These are phyloP conservation scores for Aspergillus proliferans DNA, from an alignment of 2,329 filamentous ascomycete genomes.

Conservation along the genomic window DNA sequence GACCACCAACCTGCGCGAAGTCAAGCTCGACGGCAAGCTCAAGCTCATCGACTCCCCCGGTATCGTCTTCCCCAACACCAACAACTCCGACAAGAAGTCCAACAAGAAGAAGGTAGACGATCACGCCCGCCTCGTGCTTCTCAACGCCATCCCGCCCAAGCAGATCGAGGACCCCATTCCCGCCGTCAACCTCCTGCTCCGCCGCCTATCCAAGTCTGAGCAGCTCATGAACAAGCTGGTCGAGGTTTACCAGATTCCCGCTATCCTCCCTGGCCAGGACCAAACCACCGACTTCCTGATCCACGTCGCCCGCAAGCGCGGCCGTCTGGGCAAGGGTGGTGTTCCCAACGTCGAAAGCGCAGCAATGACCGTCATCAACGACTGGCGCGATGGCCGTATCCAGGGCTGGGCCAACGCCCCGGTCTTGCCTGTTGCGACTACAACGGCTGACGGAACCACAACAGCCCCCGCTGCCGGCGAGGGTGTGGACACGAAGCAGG, in stretches of 20 bases:
- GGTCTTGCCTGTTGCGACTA: conserved; percentile 48
- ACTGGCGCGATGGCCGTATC: conserved; percentile 92
- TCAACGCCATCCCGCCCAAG: conserved; percentile 89
- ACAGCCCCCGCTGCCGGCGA: conserved; percentile 26
- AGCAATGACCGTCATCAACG: conserved; percentile 88
- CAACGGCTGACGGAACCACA: conserved; percentile 29
- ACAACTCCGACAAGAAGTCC: conserved; percentile 51
- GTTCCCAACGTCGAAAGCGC: conserved; percentile 82
- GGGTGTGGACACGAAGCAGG: conserved; percentile 66
- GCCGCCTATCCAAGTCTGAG: conserved; percentile 66
- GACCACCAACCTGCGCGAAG: conserved; percentile 77
- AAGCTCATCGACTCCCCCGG: conserved; percentile 90
- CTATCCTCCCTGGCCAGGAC: conserved; percentile 66
- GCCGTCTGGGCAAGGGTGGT: conserved; percentile 79
- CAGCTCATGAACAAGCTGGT: conserved; percentile 73
- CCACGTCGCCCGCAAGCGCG: conserved; percentile 89
- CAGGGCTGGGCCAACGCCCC: conserved; percentile 86
- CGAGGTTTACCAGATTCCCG: conserved; percentile 75
- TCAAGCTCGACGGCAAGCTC: conserved; percentile 92
- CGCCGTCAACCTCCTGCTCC: conserved; percentile 76
- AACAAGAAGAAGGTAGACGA: conserved; percentile 63
- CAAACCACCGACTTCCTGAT: conserved; percentile 84
- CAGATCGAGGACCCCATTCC: conserved; percentile 90
- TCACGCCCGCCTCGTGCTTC: conserved; percentile 71
- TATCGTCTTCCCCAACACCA: conserved; percentile 76